phyloP scores from a whole-genome alignment of 2,329 filamentous ascomycete genomes.

The Colletotrichum sp. region DNA sequence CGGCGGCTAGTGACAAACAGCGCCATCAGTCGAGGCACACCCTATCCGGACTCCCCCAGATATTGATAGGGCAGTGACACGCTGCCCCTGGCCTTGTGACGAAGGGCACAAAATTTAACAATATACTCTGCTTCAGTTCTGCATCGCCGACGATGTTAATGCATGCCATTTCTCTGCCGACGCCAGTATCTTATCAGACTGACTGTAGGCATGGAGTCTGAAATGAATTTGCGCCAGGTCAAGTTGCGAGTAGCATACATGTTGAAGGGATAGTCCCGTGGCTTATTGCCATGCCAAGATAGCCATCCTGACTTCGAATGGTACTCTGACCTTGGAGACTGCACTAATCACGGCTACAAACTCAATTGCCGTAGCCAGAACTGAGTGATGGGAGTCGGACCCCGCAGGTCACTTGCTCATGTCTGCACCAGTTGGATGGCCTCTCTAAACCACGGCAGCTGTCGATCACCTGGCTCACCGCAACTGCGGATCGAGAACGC shows the following conservation, averaged over 20 bases:
- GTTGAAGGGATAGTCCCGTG: neutral
- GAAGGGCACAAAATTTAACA: neutral
- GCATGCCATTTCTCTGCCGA: neutral
- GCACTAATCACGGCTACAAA: neutral
- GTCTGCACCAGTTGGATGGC: neutral
- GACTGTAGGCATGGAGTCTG: neutral
- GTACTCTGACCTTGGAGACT: neutral
- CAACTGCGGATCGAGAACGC: neutral
- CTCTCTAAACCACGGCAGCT: neutral
- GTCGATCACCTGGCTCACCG: conserved; percentile 3
- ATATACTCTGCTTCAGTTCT: neutral
- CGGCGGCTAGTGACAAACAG: neutral
- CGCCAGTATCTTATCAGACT: neutral
- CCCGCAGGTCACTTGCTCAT: neutral
- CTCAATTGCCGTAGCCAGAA: neutral
- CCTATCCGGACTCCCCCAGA: neutral
- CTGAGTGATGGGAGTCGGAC: neutral
- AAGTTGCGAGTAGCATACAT: neutral
- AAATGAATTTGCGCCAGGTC: neutral
- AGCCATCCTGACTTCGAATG: neutral
- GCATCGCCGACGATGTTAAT: neutral
- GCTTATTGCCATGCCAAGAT: neutral
- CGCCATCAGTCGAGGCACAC: neutral
- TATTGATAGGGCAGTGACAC: neutral
- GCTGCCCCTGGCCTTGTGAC: neutral